phyloP scores from a whole-genome alignment of 345 rosid species.

The Lepidium aucheri region DNA sequence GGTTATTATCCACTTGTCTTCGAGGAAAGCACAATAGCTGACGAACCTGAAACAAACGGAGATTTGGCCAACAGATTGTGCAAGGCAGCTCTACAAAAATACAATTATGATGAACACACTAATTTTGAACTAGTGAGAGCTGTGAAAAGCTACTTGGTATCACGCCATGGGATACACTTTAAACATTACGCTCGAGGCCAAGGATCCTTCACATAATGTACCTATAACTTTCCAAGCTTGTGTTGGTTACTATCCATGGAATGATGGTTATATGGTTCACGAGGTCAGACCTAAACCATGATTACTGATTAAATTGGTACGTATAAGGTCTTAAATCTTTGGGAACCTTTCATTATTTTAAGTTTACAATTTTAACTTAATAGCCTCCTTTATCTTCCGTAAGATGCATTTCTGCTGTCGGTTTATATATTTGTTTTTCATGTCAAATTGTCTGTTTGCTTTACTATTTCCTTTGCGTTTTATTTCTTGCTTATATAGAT shows the following conservation, averaged over 20 bases:
- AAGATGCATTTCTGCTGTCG: too few relatives aligned
- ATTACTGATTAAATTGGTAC: neutral
- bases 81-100: neutral
- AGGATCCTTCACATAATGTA: neutral
- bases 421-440: too few relatives aligned
- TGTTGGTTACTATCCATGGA: neutral
- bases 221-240: neutral
- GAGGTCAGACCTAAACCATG: neutral
- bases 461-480: too few relatives aligned
- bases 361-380: too few relatives aligned
- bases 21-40: too few relatives aligned
- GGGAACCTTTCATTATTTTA: too few relatives aligned
- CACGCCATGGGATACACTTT: neutral
- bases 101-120: neutral
- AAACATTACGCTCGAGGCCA: neutral
- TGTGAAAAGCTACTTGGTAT: neutral
- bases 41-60: neutral
- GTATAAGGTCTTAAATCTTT: too few relatives aligned
- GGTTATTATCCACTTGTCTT: too few relatives aligned
- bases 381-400: too few relatives aligned
- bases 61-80: neutral
- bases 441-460: too few relatives aligned
- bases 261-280: too few relatives aligned
- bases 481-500: too few relatives aligned
- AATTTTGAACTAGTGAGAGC: neutral